A percentile compares a stretch with the other conserved stretches of the same genome.
Conservation (phyloP, 345 rosid species). For the Psidium friedrichsthalianum region DNA sequence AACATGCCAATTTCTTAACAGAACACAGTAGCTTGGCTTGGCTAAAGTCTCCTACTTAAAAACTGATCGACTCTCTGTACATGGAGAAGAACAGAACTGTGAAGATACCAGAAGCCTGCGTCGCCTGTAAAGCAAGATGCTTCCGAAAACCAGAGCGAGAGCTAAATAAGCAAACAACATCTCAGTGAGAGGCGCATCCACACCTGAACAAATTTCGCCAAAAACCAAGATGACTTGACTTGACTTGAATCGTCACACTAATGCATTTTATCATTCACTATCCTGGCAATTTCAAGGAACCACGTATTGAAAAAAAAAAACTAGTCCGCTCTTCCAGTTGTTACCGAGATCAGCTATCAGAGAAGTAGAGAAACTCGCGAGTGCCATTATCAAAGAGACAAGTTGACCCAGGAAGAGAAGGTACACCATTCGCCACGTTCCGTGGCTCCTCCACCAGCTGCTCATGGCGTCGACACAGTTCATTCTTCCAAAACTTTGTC, state of each 20-base stretch:
- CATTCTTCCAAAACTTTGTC: neutral
- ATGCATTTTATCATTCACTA: neutral
- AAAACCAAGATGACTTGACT: neutral
- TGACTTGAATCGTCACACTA: neutral
- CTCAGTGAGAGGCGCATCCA: conserved; percentile 50
- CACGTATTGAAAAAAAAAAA: neutral
- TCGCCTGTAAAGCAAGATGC: conserved; percentile 31
- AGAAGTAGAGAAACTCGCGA: conserved; percentile 39
- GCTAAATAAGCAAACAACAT: conserved; percentile 25
- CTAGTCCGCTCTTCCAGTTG: neutral
- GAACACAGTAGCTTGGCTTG: neutral
- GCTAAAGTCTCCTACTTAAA: neutral
- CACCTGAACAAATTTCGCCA: conserved; percentile 19
- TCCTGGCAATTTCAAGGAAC: neutral
- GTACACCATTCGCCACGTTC: conserved; percentile 14
- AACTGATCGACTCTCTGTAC: neutral
- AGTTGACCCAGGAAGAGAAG: conserved; percentile 39
- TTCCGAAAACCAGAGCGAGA: conserved; percentile 43
- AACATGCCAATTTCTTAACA: neutral
- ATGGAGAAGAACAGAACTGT: neutral
- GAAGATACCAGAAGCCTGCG: conserved; percentile 21
- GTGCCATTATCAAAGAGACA: conserved; percentile 34
- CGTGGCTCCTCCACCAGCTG: conserved; percentile 18
- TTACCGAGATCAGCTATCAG: conserved; percentile 44
- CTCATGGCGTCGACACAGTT: neutral